Evolutionary conservation across 257 asterid genomes (phyloP), one percentile per base, ranked within the genome.

Genomic region (Cruciata laevipes): DNA sequence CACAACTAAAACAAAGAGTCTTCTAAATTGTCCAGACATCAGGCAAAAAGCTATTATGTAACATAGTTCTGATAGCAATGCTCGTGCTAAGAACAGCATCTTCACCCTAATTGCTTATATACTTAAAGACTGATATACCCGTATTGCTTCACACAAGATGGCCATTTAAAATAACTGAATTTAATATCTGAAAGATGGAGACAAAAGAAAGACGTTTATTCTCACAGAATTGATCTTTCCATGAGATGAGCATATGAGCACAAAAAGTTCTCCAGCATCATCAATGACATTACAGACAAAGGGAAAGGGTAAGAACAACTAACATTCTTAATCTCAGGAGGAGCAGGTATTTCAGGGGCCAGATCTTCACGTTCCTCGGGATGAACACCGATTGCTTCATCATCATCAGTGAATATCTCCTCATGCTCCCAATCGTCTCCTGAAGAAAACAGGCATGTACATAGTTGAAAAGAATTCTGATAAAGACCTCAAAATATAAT

Each of bases 391-490:
- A 7, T 3, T 14, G 88, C 88, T 76, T 94, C 99, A 78, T 90
- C 99, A 71, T 90, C 99, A 78, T 94, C 99, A 2, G 99, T 94
- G 74, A 94, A 94, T 44, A 94, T 90, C 62, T 88, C 97, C 80
- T 90, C 96, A 76, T 94, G 99, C 85, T 94, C 99, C 99, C 99
- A 94, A 76, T 94, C 99, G 82, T 94, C 99, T 64, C 97, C 99
- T 94, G 67, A 11, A 56, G 65, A 61, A 69, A 31, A 57, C 21
- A 62, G 3, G 27, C 4, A 25, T 17, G 8, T 21, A 8, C 23
- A 71, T 65, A 69, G 44, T 55, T 4, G 32, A 71, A 31, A 68
- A 47, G 33, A 67, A 33, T 32, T 6, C 23, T 25, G 25, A 47
- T 17, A 17, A 30, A 3, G 42, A 30, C 27, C 31, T 9, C 44